Base-by-base conservation (phyloP, 805 yeast genomes). In the Sugiyamaella smithiae region DNA sequence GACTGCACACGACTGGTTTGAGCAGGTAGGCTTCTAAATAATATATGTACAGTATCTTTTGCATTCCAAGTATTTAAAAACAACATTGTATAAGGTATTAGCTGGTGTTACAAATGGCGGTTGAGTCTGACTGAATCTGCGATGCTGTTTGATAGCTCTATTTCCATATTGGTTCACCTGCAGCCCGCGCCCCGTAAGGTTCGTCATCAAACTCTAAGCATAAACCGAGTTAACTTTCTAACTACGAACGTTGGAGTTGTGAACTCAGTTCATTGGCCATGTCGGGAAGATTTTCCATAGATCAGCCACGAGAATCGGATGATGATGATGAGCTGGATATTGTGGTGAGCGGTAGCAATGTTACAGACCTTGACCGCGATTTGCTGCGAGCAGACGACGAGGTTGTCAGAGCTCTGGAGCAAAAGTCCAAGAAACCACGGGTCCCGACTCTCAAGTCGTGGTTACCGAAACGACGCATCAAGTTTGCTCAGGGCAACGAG, bases 331-430 rank as follows among this genome's bases (percentile, higher is more conserved):
- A 50, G 38, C 52, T 29, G n/a, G 57, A 52, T 35, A 45, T 54
- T 26, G 50, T 55, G 14, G 42, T 45, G 7, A 31, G 46, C 36
- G 57, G 53, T 11, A 37, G 29, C 8, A 22, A 24, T 9, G 55
- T 55, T 24, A 48, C 53, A 7, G 49, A 50, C 8, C 53, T 35
- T 9, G 59, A 56, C 43, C 47, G 56, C 4, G 58, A 56, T 20
- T 40, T 56, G 28, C 46, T 55, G 11, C 31, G 51, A 4, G 54
- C 51, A 2, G 57, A 55, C 42, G 55, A 55, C 14, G 54, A 56
- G 40, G 55, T 45, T 6, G 45, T 51, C 14, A 36, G 43, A 33
- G 53, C 52, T 12, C 37, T 55, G 9, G 43, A 31, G 19, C 38
- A 38, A n/a, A 47, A 51, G 40, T 12, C 51, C 40, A 22, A 23